Conservation (phyloP, 768 basidiomycete genomes). For the Tulasnella sp. region DNA sequence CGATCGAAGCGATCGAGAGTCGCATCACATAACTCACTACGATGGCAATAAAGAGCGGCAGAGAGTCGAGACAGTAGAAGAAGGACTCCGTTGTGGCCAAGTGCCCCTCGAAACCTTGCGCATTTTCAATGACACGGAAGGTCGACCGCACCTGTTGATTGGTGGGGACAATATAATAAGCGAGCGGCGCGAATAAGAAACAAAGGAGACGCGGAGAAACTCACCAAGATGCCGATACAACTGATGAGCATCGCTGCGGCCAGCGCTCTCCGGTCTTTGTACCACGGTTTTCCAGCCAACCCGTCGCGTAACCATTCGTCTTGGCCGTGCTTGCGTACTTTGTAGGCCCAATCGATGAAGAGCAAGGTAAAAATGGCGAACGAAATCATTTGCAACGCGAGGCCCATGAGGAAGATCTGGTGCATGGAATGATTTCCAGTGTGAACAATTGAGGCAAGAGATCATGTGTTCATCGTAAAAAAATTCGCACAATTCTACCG, state of each 20-base stretch:
- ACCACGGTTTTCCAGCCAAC: slow-evolving; percentile 35
- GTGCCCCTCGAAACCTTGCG: slow-evolving; percentile 48
- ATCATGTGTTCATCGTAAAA: neutral
- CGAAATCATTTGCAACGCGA: slow-evolving; percentile 44
- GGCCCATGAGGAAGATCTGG: slow-evolving; percentile 46
- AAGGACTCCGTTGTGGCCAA: slow-evolving; percentile 47
- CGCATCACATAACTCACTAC: too few species aligned
- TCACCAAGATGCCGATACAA: slow-evolving; percentile 51
- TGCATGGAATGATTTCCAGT: neutral
- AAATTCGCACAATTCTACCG: slow-evolving; percentile 35
- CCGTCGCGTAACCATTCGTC: slow-evolving; percentile 30
- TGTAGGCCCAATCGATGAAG: slow-evolving; percentile 1
- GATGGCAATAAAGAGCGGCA: slow-evolving; percentile 54
- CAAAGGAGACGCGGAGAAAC: neutral
- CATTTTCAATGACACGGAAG: slow-evolving; percentile 47
- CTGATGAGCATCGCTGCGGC: slow-evolving; percentile 41
- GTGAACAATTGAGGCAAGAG: neutral
- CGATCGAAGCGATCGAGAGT: too few species aligned
- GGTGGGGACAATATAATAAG: neutral
- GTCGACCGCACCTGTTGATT: slow-evolving; percentile 51
- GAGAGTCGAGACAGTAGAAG: slow-evolving; percentile 58
- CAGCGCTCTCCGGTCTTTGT: slow-evolving; percentile 47
- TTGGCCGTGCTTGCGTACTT: slow-evolving; percentile 32
- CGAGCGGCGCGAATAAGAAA: neutral
- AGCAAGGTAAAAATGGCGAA: slow-evolving; percentile 20